Conservation (phyloP, 768 basidiomycete genomes). For the Amanita polypyramis region DNA sequence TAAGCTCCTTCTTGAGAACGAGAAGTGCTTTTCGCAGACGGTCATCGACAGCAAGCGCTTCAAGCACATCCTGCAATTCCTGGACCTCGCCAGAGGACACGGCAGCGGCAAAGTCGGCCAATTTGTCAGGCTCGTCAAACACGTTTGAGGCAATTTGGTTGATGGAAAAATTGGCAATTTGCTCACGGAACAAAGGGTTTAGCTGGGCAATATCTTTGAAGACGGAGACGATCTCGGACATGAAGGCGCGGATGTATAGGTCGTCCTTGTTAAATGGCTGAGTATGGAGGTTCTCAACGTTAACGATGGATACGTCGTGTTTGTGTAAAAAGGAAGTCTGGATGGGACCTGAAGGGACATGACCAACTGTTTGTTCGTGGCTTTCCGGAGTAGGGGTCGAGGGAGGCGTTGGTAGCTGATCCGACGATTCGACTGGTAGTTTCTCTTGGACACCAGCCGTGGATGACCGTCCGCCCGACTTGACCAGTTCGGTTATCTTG, state of each 20-base stretch:
- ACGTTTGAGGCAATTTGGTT: constrained; percentile 88
- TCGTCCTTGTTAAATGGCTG: constrained; percentile 86
- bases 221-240: constrained; percentile 91
- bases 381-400: constrained; percentile 25
- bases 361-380: constrained; percentile 10
- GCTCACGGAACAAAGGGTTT: constrained; percentile 96
- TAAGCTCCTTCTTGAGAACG: constrained; percentile 95
- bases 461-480: constrained; percentile 34
- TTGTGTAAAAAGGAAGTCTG: constrained; percentile 82
- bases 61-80: constrained; percentile 90
- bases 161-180: constrained; percentile 94
- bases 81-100: constrained; percentile 88
- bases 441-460: constrained; percentile 22
- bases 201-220: constrained; percentile 98
- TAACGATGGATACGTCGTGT: constrained; percentile 78
- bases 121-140: constrained; percentile 94
- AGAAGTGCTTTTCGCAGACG: constrained; percentile 82
- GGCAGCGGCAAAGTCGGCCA: constrained; percentile 95
- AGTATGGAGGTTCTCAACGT: constrained; percentile 73
- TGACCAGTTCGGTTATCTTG: constrained; percentile 77
- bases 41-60: constrained; percentile 78
- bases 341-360: constrained; percentile 33
- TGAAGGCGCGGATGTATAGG: constrained; percentile 92
- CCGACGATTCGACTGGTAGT: constrained; percentile 28
- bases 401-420: constrained; percentile 39